Base-by-base conservation (phyloP, 108 stramenopile species). In the Mayamaea pseudoterrestris region DNA sequence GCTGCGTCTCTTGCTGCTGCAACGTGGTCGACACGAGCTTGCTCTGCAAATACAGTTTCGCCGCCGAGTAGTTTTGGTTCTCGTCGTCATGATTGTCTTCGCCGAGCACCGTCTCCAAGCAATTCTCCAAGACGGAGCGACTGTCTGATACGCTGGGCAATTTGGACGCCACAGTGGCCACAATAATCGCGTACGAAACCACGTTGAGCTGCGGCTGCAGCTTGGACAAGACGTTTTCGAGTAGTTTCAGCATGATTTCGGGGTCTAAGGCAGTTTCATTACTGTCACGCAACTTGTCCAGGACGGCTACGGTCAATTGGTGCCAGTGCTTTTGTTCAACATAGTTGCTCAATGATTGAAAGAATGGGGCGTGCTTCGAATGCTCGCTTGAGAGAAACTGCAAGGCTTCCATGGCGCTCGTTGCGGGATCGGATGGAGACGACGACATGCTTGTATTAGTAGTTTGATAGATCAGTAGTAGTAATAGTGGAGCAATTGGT, bases 321-420 rank as follows among this genome's bases (percentile, higher is more conserved):
- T 98, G 95, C 93, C 93, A 98, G 22, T 96, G 65, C 75, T 94
- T 98, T 50, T 66, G 53, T 31, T 59, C 47, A 53, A 62, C 78
- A 18, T 82, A 69, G 26, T 47, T 45, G 26, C 63, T 65, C 41
- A 97, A 64, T 17, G 60, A 55, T 29, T 68, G 50, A 70, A 90
- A 94, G 49, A 71, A 63, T 24, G 24, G 3, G 28, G 75, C 84
- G 22, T n/a, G n/a, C n/a, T n/a, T n/a, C n/a, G n/a, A n/a, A n/a
- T n/a, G n/a, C n/a, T n/a, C n/a, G n/a, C n/a, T n/a, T n/a, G n/a
- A n/a, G n/a, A n/a, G n/a, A n/a, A n/a, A n/a, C n/a, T n/a, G n/a
- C n/a, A n/a, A n/a, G n/a, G n/a, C n/a, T n/a, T n/a, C n/a, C n/a
- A n/a, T n/a, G n/a, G n/a, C n/a, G n/a, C n/a, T n/a, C n/a, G n/a